phyloP scores from a whole-genome alignment of 257 asterid genomes.

The Ballota nigra region DNA sequence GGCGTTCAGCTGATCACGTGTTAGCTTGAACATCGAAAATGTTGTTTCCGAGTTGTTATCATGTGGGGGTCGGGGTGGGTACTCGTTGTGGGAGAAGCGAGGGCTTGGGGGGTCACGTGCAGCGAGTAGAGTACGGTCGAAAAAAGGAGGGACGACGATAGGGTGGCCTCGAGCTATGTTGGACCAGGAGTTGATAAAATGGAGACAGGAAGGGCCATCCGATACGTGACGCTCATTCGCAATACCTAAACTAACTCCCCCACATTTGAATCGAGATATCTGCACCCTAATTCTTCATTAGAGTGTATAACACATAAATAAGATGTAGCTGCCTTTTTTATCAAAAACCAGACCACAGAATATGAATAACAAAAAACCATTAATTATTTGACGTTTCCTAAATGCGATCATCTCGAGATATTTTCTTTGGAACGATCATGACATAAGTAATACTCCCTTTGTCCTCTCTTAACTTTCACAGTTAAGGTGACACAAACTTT shows the following conservation, averaged over 20 bases:
- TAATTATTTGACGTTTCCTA: too few species aligned
- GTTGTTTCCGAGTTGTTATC: neutral
- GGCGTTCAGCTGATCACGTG: conserved; percentile 45
- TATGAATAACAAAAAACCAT: too few species aligned
- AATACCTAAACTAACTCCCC: conserved; percentile 71
- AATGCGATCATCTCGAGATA: too few species aligned
- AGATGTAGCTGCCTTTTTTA: too few species aligned
- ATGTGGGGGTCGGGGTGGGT: conserved; percentile 59
- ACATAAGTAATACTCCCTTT: too few species aligned
- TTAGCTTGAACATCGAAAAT: conserved; percentile 44
- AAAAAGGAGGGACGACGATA: conserved; percentile 41
- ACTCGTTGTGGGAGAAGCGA: conserved; percentile 56
- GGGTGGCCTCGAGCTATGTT: conserved; percentile 57
- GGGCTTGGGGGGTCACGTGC: conserved; percentile 68
- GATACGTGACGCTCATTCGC: conserved; percentile 61
- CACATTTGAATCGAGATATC: conserved; percentile 76
- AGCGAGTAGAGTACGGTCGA: conserved; percentile 59
- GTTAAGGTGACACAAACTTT: too few species aligned
- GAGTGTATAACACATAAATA: too few species aligned
- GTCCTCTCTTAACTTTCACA: too few species aligned
- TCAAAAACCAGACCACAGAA: too few species aligned
- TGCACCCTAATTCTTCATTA: conserved; percentile 9
- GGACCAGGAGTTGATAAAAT: conserved; percentile 75
- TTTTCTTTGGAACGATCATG: too few species aligned
- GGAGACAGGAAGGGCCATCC: conserved; percentile 67